Conservation (phyloP, 768 basidiomycete genomes). For the Strobilomyces confusus region DNA sequence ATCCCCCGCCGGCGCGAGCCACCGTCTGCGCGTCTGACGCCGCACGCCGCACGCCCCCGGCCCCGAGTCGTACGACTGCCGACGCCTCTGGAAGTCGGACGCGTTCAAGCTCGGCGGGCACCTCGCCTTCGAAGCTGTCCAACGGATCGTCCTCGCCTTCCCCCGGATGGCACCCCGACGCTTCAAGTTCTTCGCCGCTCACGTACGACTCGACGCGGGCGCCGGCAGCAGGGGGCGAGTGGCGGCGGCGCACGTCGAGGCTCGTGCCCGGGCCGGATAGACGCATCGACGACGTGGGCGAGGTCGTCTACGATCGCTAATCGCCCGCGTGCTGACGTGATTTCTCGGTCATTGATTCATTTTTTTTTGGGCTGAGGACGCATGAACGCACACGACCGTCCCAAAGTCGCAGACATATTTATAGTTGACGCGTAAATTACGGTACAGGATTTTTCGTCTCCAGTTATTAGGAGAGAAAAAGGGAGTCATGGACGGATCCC, state of each 20-base stretch:
- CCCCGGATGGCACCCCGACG: not conserved
- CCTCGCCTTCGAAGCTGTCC: conserved; percentile 51
- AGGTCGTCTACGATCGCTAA: conserved; percentile 15
- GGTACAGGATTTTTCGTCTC: conserved; percentile 25
- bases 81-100: conserved; percentile 64
- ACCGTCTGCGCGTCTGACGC: conserved; percentile 63
- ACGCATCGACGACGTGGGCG: not conserved
- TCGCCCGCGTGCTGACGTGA: not conserved
- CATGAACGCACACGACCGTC: no score
- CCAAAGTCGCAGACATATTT: not conserved
- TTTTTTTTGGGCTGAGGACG: not conserved
- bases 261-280: not conserved
- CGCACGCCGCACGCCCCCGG: conserved; percentile 38
- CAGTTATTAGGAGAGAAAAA: conserved; percentile 1
- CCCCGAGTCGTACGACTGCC: conserved; percentile 51
- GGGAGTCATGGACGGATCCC: not conserved
- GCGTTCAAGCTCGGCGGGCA: conserved; percentile 55
- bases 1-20: conserved; percentile 54
- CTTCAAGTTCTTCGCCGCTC: not conserved
- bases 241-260: conserved; percentile 11
- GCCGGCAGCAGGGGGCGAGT: not conserved
- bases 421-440: conserved; percentile 14
- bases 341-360: not conserved
- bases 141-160: conserved; percentile 51
- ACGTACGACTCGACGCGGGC: not conserved